Evolutionary conservation across 139 green algal genomes (phyloP).

Genomic region (Bryopsis sp.): DNA sequence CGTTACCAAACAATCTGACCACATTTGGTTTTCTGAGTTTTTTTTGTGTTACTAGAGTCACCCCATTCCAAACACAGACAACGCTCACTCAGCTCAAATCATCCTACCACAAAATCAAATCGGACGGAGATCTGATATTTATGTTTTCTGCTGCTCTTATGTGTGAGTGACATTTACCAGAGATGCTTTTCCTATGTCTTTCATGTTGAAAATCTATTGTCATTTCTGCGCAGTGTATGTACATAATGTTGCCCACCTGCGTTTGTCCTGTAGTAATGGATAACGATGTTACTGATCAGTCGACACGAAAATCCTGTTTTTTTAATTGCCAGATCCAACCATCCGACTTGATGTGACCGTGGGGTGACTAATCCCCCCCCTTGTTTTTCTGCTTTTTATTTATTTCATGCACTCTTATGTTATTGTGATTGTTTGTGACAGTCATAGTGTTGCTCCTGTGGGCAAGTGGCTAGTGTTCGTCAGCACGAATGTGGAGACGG

Average conservation of each 20-base stretch:
- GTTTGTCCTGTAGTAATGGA: no score
- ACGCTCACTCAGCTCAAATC: slow-evolving; percentile 82
- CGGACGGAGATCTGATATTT: slow-evolving; percentile 84
- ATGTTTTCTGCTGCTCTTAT: slow-evolving; percentile 96
- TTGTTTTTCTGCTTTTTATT: background rate
- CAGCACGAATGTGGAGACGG: slow-evolving; percentile 85
- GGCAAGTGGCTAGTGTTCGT: slow-evolving; percentile 98
- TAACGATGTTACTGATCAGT: no score
- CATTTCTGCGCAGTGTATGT: background rate
- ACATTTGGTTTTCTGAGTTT: no score
- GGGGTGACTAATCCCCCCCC: background rate
- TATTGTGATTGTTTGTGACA: slow-evolving; percentile 17
- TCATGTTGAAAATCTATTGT: background rate
- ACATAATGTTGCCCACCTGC: no score
- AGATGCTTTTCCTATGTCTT: no score
- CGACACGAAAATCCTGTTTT: no score
- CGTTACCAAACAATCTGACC: no score
- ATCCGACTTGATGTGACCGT: no score
- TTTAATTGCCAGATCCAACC: no score
- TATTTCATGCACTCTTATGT: background rate
- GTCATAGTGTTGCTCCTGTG: slow-evolving; percentile 80
- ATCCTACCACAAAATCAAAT: slow-evolving; percentile 98
- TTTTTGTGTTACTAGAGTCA: slow-evolving; percentile 48
- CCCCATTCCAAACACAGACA: slow-evolving; percentile 90
- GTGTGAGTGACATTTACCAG: no score